Conservation (phyloP, 2,329 filamentous ascomycete species). For the Colletotrichum ledebouriae region DNA sequence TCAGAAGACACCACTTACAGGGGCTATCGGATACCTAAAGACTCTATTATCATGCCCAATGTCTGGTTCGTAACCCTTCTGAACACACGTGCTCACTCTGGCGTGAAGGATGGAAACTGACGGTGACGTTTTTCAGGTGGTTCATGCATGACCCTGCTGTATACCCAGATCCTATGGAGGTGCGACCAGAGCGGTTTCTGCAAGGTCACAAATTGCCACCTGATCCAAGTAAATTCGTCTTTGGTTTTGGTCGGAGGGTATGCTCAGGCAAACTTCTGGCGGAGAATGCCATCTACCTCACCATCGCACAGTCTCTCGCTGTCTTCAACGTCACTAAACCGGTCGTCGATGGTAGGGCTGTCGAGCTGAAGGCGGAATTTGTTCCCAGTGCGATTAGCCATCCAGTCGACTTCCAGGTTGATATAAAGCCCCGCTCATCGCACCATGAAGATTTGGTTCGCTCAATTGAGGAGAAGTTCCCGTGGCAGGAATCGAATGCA, state of each 20-base stretch:
- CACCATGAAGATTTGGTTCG: constrained; percentile 33
- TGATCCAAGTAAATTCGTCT: constrained; percentile 36
- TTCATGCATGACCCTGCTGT: constrained; percentile 75
- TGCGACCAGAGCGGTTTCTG: constrained; percentile 53
- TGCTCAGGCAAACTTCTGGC: constrained; percentile 44
- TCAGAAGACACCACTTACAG: constrained; percentile 62
- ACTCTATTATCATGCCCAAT: constrained; percentile 57
- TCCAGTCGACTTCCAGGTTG: constrained; percentile 9
- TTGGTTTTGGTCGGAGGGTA: constrained; percentile 44
- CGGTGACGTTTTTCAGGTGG: constrained; percentile 28
- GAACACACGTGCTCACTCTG: too few relatives aligned
- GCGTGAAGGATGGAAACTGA: not conserved
- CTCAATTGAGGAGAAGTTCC: constrained; percentile 10
- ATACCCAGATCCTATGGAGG: constrained; percentile 62
- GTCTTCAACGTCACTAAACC: constrained; percentile 58
- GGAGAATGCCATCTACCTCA: constrained; percentile 44
- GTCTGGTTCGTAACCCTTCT: constrained; percentile 43
- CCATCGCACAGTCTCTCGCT: constrained; percentile 57
- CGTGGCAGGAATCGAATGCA: constrained; percentile 18
- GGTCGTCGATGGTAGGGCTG: constrained; percentile 50
- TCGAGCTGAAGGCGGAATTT: constrained; percentile 44
- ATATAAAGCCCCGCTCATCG: constrained; percentile 3
- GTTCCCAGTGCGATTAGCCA: constrained; percentile 9
- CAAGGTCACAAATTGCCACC: not conserved
- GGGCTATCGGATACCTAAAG: constrained; percentile 62